Conservation (phyloP, 805 yeast species). For the Sungouiozyma ichnusensis region DNA sequence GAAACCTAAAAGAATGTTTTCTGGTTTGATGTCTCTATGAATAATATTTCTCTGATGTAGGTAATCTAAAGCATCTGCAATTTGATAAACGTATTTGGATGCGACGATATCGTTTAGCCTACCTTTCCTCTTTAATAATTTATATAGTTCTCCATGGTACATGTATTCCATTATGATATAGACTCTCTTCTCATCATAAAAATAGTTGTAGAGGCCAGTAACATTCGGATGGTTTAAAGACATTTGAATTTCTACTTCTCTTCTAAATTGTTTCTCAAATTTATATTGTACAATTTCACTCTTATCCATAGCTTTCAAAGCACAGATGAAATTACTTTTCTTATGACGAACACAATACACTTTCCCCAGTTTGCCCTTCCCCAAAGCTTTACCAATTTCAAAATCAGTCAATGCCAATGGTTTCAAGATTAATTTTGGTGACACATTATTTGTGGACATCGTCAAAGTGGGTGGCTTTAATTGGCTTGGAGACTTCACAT, state of each 20-base stretch:
- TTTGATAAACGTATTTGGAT: conserved; percentile 70
- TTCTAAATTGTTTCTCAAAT: conserved; percentile 73
- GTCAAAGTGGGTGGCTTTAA: neutral
- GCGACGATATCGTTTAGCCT: conserved; percentile 67
- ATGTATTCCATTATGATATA: conserved; percentile 80
- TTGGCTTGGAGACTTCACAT: neutral
- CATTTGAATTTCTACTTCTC: conserved; percentile 89
- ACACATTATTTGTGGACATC: neutral
- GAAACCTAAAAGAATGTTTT: conserved; percentile 70
- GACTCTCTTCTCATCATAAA: conserved; percentile 70
- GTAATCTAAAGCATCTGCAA: conserved; percentile 68
- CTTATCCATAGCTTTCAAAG: conserved; percentile 85
- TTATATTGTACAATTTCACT: conserved; percentile 62
- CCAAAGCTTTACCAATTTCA: conserved; percentile 78
- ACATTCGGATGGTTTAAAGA: conserved; percentile 69
- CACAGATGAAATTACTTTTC: conserved; percentile 68
- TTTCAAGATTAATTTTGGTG: conserved; percentile 5
- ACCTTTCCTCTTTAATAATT: conserved; percentile 51
- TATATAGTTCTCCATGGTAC: conserved; percentile 78
- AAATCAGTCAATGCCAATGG: conserved; percentile 40
- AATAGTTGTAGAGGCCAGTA: conserved; percentile 73
- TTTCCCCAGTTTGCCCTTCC: conserved; percentile 88
- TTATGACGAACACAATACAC: conserved; percentile 83
- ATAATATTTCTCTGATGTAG: conserved; percentile 72
- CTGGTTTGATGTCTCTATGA: conserved; percentile 92